Base-by-base conservation (phyloP, 179 eudicot genomes). In the Actinidia arguta region DNA sequence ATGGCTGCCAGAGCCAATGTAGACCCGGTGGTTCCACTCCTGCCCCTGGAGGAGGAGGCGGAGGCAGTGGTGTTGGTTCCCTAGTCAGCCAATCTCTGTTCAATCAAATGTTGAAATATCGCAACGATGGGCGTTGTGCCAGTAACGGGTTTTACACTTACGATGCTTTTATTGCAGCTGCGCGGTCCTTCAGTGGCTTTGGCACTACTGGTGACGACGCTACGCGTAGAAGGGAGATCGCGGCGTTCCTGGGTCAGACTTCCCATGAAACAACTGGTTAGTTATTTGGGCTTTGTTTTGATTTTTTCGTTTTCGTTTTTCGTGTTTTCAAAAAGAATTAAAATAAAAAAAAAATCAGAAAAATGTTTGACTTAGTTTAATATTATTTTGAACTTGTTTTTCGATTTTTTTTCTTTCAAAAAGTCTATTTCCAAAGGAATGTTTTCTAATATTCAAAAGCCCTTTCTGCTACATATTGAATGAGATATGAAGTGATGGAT, bases 181-280 rank as follows among this genome's bases (percentile, higher is more conserved):
- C 91, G 1, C 55, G 73, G 39, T 84, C 86, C 1, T 90, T 89
- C 42, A 51, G 52, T n/a, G 89, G 83, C 67, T 90, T 90, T 77
- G 90, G 86, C n/a, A 84, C 88, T 9, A 82, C 85, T 8, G 88
- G 87, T 31, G 89, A 86, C 72, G 47, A 31, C 63, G 39, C 75
- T 12, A 70, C 81, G 0, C 82, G 80, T 2, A 88, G 87, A 76
- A 82, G 85, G 73, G 90, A 87, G 83, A 84, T 88, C 51, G 91
- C 89, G 0, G 91, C 88, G 54, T 88, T 88, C 86, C 85, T 86
- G 44, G 92, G 81, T 18, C 92, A 90, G 73, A 88, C 90, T 14
- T 90, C 91, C 20, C 89, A 88, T 81, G 92, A 88, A 59, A 90
- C 91, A 50, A 90, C 89, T 31, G 92, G 92, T 90, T 51, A 31